Evolutionary conservation across 2,329 filamentous ascomycete genomes (phyloP), one percentile per base, ranked within the genome.

Genomic region (Daldinia eschscholtzii): DNA sequence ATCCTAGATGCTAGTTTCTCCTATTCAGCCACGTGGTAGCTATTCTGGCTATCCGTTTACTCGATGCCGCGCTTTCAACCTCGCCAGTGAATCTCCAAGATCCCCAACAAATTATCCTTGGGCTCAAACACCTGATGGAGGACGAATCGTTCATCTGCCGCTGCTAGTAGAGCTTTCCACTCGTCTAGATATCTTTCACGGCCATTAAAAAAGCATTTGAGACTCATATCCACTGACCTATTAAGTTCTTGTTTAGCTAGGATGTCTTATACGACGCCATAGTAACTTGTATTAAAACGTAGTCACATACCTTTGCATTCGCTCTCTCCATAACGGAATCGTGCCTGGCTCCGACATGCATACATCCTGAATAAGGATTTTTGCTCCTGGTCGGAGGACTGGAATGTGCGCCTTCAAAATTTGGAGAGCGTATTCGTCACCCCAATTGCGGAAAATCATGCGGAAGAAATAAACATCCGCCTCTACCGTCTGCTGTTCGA

Each of bases 391-490:
- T 30, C 50, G 57, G 37, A 77, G 69, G n/a, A 61, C 72, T 1
- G 74, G 74, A 44, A 76, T 70, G 41, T 71, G 72, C 4, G 73
- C 73, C 64, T 73, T 67, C 60, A 76, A 60, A 50, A 74, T 74
- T 2, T 57, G 20, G 65, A 75, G 46, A 46, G 69, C 71, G 46
- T 73, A 64, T 60, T 73, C 72, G 33, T 77, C 72, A 33, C 23
- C 44, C 73, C 74, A 75, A 44, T 26, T 61, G 26, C 64, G 75
- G 26, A 77, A 23, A 77, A 23, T 37, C 65, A 72, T 67, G 50
- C 73, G 74, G 44, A 76, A 71, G 60, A 73, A 70, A 58, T 73
- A 75, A 12, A 74, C 70, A 28, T 76, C 73, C 9, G 68, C 73
- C 28, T 70, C 52, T 20, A 75, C 69, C 4, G 68, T 66, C 57